Conservation (phyloP, 2,329 filamentous ascomycete genomes). For the Diplocarpon rosae region DNA sequence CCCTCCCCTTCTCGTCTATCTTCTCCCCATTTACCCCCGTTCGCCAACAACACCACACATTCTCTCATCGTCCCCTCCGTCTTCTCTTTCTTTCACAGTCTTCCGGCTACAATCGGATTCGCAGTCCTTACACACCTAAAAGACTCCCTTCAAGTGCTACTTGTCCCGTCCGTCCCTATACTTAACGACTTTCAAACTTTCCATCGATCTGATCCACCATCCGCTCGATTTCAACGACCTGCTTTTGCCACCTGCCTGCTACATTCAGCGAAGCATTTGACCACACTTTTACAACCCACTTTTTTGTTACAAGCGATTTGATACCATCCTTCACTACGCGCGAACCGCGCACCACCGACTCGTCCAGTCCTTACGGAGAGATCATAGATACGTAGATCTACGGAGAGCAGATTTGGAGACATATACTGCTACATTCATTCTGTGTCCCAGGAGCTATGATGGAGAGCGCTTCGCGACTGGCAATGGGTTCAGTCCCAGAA, state of each 20-base stretch:
- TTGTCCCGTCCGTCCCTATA: background rate
- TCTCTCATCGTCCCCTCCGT: constrained; percentile 2
- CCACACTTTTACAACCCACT: constrained; percentile 14
- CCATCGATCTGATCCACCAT: background rate
- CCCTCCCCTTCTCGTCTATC: background rate
- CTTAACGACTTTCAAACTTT: background rate
- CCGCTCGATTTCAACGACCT: constrained; percentile 1
- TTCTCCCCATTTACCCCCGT: constrained; percentile 4
- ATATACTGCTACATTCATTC: background rate
- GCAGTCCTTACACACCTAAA: constrained; percentile 5
- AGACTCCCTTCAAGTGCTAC: background rate
- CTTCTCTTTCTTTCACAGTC: constrained; percentile 12
- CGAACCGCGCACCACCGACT: background rate
- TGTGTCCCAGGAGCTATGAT: background rate
- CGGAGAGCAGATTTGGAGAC: background rate
- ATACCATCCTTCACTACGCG: constrained; percentile 1
- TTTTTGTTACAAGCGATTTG: constrained; percentile 15
- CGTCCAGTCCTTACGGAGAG: background rate
- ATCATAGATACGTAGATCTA: background rate
- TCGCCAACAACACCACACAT: background rate
- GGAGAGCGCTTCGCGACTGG: background rate
- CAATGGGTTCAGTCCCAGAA: constrained; percentile 3
- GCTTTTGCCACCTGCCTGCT: constrained; percentile 25
- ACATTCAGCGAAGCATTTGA: constrained; percentile 26
- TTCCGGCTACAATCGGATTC: constrained; percentile 20